Percentiles rank a stretch among this genome's conserved stretches.
Evolutionary conservation across 192 early-diverging fungal genomes (phyloP).

Genomic region (Linnemannia exigua): DNA sequence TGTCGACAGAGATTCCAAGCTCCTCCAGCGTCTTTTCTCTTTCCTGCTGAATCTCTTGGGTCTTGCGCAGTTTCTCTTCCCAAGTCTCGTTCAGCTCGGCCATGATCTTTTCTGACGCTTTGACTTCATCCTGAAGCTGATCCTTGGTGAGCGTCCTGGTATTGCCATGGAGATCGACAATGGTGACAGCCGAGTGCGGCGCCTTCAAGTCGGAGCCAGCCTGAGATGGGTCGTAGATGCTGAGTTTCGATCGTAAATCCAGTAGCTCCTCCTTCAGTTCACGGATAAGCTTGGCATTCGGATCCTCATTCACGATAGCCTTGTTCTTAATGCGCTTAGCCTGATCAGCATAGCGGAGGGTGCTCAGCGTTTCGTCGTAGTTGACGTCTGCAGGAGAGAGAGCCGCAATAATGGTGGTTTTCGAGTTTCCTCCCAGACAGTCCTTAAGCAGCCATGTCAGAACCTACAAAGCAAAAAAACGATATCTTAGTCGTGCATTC

Average conservation of each 20-base stretch:
- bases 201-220: constrained; percentile 43
- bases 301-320: constrained; percentile 93
- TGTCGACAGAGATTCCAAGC: constrained; percentile 82
- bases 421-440: constrained; percentile 87
- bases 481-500: background rate
- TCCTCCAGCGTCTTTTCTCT: constrained; percentile 83
- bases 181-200: constrained; percentile 53
- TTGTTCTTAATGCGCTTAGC: constrained; percentile 94
- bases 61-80: constrained; percentile 83
- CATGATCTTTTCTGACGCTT: constrained; percentile 89
- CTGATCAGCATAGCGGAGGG: constrained; percentile 91
- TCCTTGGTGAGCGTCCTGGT: constrained; percentile 62
- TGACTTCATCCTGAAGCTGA: constrained; percentile 83
- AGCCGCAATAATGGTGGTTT: constrained; percentile 85
- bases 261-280: constrained; percentile 88
- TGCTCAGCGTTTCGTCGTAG: constrained; percentile 85
- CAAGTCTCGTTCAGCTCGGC: constrained; percentile 86
- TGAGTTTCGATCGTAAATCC: constrained; percentile 71
- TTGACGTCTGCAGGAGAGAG: constrained; percentile 80
- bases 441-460: constrained; percentile 90
- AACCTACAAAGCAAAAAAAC: constrained; percentile 54
- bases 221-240: constrained; percentile 55
- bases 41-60: constrained; percentile 79
- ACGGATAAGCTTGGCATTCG: constrained; percentile 80
- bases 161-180: constrained; percentile 61